Conservation (phyloP, 164 flowering plant species). For the Sextonia rubra region DNA sequence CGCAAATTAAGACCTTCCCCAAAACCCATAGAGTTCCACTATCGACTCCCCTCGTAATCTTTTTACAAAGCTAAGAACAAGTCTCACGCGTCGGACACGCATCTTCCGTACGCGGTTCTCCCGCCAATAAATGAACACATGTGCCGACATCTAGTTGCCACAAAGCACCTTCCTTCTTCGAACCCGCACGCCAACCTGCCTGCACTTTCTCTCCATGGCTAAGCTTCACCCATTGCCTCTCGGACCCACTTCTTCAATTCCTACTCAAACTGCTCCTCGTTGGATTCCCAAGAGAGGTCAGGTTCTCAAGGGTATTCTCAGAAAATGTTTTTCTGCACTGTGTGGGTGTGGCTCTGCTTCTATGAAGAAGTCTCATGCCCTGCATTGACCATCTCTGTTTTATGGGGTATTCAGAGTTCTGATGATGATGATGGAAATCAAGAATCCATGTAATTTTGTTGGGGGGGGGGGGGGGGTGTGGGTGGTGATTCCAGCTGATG, state of each 20-base stretch:
- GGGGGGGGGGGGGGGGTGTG: too few relatives aligned
- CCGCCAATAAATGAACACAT: too few relatives aligned
- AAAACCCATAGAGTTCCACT: too few relatives aligned
- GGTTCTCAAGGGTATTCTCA: slow-evolving; percentile 1
- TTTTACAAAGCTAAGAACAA: too few relatives aligned
- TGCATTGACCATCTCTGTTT: not conserved
- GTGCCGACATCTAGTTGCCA: not conserved
- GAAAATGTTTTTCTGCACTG: not conserved
- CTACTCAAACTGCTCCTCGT: not conserved
- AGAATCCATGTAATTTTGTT: not conserved
- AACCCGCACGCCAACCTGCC: not conserved
- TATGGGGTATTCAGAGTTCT: not conserved
- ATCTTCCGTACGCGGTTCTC: not conserved
- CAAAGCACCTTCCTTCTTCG: not conserved
- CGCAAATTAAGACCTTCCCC: too few relatives aligned
- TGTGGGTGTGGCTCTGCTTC: not conserved
- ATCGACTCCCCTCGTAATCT: too few relatives aligned
- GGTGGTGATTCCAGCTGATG: not conserved
- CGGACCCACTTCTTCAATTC: not conserved
- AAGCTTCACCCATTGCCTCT: not conserved
- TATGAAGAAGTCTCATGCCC: not conserved
- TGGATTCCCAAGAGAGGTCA: slow-evolving; percentile 3
- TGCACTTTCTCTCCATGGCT: slow-evolving; percentile 1
- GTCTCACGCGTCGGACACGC: not conserved
- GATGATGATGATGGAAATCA: not conserved